Base-by-base conservation (phyloP, 2,329 filamentous ascomycete genomes). In the Fusarium begoniae region DNA sequence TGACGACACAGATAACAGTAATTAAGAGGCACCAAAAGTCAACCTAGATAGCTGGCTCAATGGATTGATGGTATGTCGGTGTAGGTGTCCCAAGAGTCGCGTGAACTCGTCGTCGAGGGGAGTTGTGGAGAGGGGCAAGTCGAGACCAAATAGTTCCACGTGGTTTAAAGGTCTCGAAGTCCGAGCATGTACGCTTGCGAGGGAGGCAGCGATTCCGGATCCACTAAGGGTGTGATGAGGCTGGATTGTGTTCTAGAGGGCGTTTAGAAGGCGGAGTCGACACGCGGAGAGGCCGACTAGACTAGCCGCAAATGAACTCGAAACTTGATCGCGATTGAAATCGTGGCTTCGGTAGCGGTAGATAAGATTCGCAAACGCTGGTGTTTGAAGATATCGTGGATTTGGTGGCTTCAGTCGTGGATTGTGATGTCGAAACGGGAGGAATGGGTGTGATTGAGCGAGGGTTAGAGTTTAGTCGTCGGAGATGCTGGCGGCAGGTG, bases 101-200 rank as follows among this genome's bases (percentile, higher is more conserved):
- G 74, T 66, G 57, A 57, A 56, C 64, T 60, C 37, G 51, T 66
- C 35, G 60, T 57, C 41, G 40, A 66, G 40, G 35, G 48, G 54
- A 53, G 50, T 48, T 63, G 65, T 24, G 56, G 59, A 53, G 59
- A 73, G 70, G 63, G 56, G 57, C 32, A 63, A 35, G 54, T 74
- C 69, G 66, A 74, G 67, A 77, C 72, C 66, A 67, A 73, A 72
- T 73, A 67, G 71, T 66, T 75, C 75, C 75, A 76, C 75, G 76
- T 76, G 71, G 73, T 76, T 69, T 22, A 66, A 71, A 61, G 62
- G 71, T 69, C 61, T 73, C 50, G 65, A 78, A 69, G 55, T 63
- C 48, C 65, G 58, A 60, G 60, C 47, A 71, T 73, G 63, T 51
- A 73, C 55, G 70, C 64, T 72, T 72, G 66, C 53, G 51, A 67